Percentiles rank a stretch among this genome's conserved stretches.
phyloP scores from a whole-genome alignment of 225 moss, liverwort and hornwort species.

The Pseudoscleropodium purum region DNA sequence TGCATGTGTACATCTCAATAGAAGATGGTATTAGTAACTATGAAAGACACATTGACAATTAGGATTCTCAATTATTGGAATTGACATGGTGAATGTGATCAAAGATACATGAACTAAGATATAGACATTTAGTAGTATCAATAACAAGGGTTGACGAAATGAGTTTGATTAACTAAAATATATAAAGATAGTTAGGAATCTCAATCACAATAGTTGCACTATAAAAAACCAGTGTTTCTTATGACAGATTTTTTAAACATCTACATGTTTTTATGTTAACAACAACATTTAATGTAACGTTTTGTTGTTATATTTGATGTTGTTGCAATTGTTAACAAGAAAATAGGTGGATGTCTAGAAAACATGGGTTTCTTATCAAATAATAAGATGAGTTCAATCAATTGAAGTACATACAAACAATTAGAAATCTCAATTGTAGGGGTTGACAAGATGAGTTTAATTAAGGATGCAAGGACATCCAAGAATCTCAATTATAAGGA shows the following conservation, averaged over 20 bases:
- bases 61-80: background rate
- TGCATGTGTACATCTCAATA: fast-evolving
- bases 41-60: too few species aligned
- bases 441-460: background rate
- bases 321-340: too few species aligned
- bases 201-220: background rate
- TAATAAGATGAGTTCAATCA: background rate
- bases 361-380: too few species aligned
- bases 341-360: too few species aligned
- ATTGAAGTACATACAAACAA: fast-evolving
- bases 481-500: background rate
- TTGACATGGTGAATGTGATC: background rate
- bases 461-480: fast-evolving
- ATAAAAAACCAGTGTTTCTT: too few species aligned
- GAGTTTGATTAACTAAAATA: background rate
- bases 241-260: too few species aligned
- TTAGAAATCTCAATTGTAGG: fast-evolving
- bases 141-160: background rate
- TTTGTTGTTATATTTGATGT: too few species aligned
- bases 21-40: fast-evolving
- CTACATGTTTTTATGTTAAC: too few species aligned
- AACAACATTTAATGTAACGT: too few species aligned
- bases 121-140: background rate
- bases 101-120: too few species aligned
- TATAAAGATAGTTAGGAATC: fast-evolving